Conservation (phyloP, 495 filamentous ascomycete genomes). For the Hypoxylon perforatum region DNA sequence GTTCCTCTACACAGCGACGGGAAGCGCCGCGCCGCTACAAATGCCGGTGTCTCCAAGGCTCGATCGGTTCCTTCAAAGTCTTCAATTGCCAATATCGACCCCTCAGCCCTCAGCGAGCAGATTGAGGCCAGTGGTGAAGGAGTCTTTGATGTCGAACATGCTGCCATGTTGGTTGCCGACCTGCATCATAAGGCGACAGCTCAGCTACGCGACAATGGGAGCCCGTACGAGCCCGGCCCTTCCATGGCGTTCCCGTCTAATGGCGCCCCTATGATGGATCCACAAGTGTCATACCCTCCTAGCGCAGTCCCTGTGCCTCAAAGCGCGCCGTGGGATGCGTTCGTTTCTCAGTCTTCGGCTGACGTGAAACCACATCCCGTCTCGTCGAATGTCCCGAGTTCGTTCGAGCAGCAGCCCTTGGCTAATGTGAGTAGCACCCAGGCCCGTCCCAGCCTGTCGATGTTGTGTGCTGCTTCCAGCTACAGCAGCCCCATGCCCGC, state of each 20-base stretch:
- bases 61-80: conserved; percentile 81
- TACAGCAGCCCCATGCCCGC: conserved; percentile 69
- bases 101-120: conserved; percentile 85
- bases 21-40: conserved; percentile 83
- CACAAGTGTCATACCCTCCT: conserved; percentile 74
- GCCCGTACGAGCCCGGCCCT: conserved; percentile 73
- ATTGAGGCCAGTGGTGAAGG: conserved; percentile 94
- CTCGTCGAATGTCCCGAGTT: conserved; percentile 68
- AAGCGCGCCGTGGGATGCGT: conserved; percentile 74
- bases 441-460: conserved; percentile 68
- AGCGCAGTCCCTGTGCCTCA: conserved; percentile 84
- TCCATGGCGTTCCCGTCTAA: conserved; percentile 79
- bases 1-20: conserved; percentile 93
- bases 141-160: conserved; percentile 96
- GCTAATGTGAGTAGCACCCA: conserved; percentile 63
- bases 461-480: conserved; percentile 74
- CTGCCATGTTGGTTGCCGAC: conserved; percentile 98
- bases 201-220: conserved; percentile 69
- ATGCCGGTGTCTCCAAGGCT: conserved; percentile 66
- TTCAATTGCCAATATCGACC: conserved; percentile 81
- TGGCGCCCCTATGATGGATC: conserved; percentile 73
- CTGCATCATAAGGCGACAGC: conserved; percentile 96
- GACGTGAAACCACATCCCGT: conserved; percentile 77
- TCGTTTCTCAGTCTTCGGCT: conserved; percentile 71
- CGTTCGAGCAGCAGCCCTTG: conserved; percentile 71